A percentile compares a stretch with the other conserved stretches of the same genome.
These are phyloP conservation scores for Neofusicoccum sp. DNA, from an alignment of 2,329 filamentous ascomycete species.

Conservation along the genomic window DNA sequence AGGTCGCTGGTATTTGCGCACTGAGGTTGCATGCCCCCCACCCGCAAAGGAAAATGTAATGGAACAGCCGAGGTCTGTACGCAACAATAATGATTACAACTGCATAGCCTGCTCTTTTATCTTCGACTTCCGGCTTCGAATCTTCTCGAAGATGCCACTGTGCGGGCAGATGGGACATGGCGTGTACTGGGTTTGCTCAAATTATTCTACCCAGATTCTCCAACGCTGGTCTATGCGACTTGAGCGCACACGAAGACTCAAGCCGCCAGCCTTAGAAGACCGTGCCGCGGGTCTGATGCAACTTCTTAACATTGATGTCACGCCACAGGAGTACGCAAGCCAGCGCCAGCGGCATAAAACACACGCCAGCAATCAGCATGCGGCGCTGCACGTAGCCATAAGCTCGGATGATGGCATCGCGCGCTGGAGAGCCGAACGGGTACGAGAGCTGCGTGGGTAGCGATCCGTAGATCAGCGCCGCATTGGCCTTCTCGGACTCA, in stretches of 20 bases:
- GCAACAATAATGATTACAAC: no score
- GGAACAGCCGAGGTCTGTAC: no score
- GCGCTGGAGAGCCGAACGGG: conserved; percentile 45
- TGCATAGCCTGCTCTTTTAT: no score
- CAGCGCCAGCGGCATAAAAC: conserved; percentile 28
- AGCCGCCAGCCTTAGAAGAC: no score
- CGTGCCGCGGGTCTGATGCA: conserved; percentile 36
- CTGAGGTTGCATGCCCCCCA: no score
- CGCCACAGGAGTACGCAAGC: conserved; percentile 31
- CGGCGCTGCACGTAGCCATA: conserved; percentile 38
- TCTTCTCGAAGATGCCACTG: neutral
- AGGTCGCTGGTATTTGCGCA: no score
- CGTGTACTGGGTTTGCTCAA: no score
- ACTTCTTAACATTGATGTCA: conserved; percentile 35
- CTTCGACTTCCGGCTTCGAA: neutral
- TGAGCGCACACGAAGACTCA: no score
- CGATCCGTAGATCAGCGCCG: conserved; percentile 50
- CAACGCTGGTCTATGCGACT: no score
- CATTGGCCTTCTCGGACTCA: conserved; percentile 27
- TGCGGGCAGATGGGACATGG: no score
- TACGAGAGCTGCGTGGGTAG: conserved; percentile 56
- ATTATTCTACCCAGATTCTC: no score
- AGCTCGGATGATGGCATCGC: conserved; percentile 37
- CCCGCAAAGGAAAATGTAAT: no score
- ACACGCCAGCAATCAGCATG: conserved; percentile 41